These are phyloP conservation scores for Saccharomycopsis fermentans DNA, from an alignment of 805 yeast species.

Conservation along the genomic window DNA sequence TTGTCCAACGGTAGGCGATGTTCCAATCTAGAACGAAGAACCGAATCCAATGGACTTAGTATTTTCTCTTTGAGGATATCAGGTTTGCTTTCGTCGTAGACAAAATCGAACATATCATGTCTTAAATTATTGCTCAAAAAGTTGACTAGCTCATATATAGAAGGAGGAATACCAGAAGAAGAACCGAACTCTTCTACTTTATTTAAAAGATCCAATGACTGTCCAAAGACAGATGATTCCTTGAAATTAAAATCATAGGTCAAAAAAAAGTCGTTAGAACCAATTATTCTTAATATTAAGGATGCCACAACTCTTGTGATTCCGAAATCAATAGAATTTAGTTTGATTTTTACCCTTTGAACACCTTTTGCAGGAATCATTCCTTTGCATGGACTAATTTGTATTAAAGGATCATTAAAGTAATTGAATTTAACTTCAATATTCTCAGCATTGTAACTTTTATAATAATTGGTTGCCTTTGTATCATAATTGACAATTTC, in stretches of 20 bases:
- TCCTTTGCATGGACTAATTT: conserved; percentile 22
- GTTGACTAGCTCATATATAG: conserved; percentile 24
- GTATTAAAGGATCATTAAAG: conserved; percentile 10
- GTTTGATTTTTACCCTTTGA: conserved; percentile 19
- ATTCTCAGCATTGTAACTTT: conserved; percentile 18
- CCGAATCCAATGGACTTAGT: conserved; percentile 14
- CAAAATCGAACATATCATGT: conserved; percentile 23
- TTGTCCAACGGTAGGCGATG: conserved; percentile 9
- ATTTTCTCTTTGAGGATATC: conserved; percentile 3
- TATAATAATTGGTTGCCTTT: conserved; percentile 19
- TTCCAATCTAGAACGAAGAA: conserved; percentile 17
- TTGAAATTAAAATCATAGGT: conserved; percentile 22
- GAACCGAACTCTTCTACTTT: conserved; percentile 16
- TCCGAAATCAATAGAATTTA: conserved; percentile 23
- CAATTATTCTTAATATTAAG: conserved; percentile 23
- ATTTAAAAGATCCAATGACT: conserved; percentile 25
- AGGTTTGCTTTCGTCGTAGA: conserved; percentile 6
- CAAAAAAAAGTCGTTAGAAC: conserved; percentile 26
- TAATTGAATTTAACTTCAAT: conserved; percentile 4
- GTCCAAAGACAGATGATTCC: conserved; percentile 24
- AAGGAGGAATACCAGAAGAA: conserved; percentile 26
- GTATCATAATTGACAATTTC: conserved; percentile 27
- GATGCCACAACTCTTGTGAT: conserved; percentile 21
- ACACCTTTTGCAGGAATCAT: conserved; percentile 24
- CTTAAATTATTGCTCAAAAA: conserved; percentile 23